Evolutionary conservation across 2,329 filamentous ascomycete genomes (phyloP).

Genomic region (Neopestalotiopsis rosae): DNA sequence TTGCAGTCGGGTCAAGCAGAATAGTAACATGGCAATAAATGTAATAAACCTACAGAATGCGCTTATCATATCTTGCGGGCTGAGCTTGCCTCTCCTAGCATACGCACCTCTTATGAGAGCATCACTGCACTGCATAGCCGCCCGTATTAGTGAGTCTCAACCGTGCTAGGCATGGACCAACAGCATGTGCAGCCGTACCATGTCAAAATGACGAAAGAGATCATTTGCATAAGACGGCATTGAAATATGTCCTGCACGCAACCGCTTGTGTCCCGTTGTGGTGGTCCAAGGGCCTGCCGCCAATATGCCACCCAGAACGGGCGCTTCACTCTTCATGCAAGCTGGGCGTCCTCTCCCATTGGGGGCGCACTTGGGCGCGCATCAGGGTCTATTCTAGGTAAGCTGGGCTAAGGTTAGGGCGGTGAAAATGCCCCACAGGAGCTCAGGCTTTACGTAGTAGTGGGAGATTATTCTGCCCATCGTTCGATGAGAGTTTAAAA

Average conservation of each 20-base stretch:
- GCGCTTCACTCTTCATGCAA: constrained; percentile 16
- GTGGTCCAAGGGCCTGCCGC: background rate
- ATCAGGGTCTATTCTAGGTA: no score
- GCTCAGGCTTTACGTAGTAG: constrained; percentile 3
- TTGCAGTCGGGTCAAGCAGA: no score
- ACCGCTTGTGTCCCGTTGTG: background rate
- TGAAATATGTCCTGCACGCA: background rate
- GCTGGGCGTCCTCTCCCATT: background rate
- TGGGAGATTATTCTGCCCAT: constrained; percentile 17
- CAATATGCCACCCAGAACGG: background rate
- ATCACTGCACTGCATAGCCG: background rate
- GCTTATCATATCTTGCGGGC: background rate
- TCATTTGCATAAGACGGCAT: constrained; percentile 9
- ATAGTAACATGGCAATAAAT: no score
- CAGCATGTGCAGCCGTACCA: background rate
- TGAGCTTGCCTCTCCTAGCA: background rate
- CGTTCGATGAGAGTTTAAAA: constrained; percentile 17
- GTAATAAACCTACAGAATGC: background rate
- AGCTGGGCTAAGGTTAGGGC: background rate
- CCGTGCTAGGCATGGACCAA: background rate
- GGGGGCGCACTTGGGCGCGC: background rate
- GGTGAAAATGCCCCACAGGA: constrained; percentile 12
- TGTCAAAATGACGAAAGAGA: background rate
- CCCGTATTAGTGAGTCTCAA: background rate
- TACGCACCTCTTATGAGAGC: background rate